These are phyloP conservation scores for Diaporthe aspalathi DNA, from an alignment of 2,329 filamentous ascomycete genomes.

Conservation along the genomic window DNA sequence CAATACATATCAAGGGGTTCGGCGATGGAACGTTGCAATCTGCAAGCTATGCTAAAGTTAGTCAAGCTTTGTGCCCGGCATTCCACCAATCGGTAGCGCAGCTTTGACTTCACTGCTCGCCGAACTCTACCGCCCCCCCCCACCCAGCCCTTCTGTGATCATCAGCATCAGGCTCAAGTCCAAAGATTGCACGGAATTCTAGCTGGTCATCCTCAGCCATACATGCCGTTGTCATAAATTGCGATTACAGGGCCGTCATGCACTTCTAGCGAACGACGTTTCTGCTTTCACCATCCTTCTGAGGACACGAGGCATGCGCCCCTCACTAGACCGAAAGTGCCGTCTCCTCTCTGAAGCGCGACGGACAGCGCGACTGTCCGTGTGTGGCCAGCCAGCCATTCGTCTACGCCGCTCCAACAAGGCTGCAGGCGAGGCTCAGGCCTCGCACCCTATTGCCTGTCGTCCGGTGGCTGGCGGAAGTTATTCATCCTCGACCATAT, in stretches of 20 bases:
- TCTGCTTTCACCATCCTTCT: not conserved
- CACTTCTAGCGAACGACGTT: not conserved
- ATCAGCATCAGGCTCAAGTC: constrained; percentile 26
- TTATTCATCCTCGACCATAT: not conserved
- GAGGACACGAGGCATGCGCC: constrained; percentile 11
- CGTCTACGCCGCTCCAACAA: constrained; percentile 22
- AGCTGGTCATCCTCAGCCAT: constrained; percentile 22
- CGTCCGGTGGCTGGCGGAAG: not conserved
- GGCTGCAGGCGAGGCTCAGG: constrained; percentile 35
- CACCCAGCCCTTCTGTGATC: constrained; percentile 2
- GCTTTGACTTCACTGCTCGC: constrained; percentile 33
- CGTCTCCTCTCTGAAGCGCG: not conserved
- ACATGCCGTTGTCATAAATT: constrained; percentile 27
- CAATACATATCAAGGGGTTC: constrained; percentile 31
- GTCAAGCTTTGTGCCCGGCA: constrained; percentile 20
- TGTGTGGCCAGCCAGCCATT: constrained; percentile 3
- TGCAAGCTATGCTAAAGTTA: constrained; percentile 29
- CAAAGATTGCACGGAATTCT: constrained; percentile 13
- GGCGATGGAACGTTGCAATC: constrained; percentile 40
- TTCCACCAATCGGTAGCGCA: constrained; percentile 36
- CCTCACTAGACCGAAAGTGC: constrained; percentile 6
- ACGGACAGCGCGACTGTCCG: constrained; percentile 19
- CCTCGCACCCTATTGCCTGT: constrained; percentile 13
- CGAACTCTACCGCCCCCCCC: constrained; percentile 3
- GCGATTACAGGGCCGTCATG: not conserved